These are phyloP conservation scores for Xerocomellus chrysenteron DNA, from an alignment of 768 basidiomycete species.

Conservation along the genomic window DNA sequence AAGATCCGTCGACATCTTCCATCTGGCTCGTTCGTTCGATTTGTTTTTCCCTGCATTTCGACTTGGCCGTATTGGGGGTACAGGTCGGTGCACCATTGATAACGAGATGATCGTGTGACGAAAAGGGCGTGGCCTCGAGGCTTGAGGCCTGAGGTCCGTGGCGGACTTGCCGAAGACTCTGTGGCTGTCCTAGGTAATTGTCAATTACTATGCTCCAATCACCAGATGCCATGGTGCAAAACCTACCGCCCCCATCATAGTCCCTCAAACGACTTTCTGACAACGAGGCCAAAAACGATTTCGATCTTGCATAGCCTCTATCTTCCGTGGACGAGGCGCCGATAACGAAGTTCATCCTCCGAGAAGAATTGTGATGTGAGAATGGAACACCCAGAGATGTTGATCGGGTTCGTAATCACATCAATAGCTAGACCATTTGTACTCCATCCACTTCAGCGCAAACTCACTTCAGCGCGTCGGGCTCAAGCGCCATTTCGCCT, in stretches of 20 bases:
- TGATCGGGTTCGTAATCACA: not conserved
- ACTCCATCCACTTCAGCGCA: slow-evolving; percentile 1
- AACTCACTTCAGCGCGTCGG: not conserved
- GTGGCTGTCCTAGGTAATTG: not conserved
- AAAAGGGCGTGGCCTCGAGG: not conserved
- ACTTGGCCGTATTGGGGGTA: not conserved
- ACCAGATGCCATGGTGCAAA: not conserved
- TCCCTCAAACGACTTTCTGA: not conserved
- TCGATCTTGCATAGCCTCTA: slow-evolving; percentile 5
- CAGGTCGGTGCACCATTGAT: not conserved
- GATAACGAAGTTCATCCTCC: slow-evolving; percentile 1
- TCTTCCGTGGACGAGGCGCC: not conserved
- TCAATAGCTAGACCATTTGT: not conserved
- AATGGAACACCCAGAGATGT: slow-evolving; percentile 9
- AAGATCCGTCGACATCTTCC: slow-evolving; percentile 6
- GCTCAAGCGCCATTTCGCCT: not conserved
- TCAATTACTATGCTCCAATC: not conserved
- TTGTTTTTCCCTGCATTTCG: slow-evolving; percentile 1
- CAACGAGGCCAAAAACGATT: not conserved
- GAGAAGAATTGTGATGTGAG: slow-evolving; percentile 13
- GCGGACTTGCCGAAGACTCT: not conserved
- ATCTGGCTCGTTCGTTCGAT: not conserved
- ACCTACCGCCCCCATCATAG: not conserved
- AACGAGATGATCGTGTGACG: slow-evolving; percentile 19
- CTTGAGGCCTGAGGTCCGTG: not conserved